phyloP scores from a whole-genome alignment of 1,139 yeast species.

The Geotrichum cucujoidarum region DNA sequence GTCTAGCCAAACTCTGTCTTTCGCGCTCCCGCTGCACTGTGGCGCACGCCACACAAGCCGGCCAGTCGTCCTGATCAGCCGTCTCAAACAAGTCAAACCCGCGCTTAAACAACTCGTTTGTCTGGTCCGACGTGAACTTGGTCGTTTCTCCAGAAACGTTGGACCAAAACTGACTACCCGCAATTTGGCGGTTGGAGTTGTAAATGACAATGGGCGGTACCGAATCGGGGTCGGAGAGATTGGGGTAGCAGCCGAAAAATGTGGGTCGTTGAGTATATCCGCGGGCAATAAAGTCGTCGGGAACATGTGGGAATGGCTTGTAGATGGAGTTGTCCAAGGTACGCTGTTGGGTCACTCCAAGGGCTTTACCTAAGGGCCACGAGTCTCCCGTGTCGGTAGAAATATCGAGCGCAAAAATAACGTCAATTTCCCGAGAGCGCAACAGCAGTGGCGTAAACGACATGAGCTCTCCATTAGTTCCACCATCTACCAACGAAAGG shows the following conservation, averaged over 20 bases:
- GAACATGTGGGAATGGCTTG: constrained; percentile 7
- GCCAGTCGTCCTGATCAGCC: constrained; percentile 60
- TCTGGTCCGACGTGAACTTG: constrained; percentile 57
- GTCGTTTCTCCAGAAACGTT: constrained; percentile 74
- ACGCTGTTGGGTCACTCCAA: constrained; percentile 60
- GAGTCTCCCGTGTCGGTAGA: constrained; percentile 68
- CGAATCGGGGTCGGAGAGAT: too few species aligned
- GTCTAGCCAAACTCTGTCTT: constrained; percentile 53
- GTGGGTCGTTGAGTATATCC: constrained; percentile 51
- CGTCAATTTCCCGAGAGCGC: constrained; percentile 63
- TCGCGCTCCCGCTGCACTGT: constrained; percentile 78
- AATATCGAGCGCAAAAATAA: constrained; percentile 77
- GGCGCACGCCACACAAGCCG: constrained; percentile 85
- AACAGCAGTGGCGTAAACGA: constrained; percentile 77
- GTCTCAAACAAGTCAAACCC: constrained; percentile 74
- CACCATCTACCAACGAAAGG: constrained; percentile 75
- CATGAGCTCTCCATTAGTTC: constrained; percentile 75
- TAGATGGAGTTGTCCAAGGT: constrained; percentile 34
- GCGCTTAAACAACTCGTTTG: constrained; percentile 60
- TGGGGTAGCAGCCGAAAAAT: constrained; percentile 88
- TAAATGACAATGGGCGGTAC: constrained; percentile 74
- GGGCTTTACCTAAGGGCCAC: constrained; percentile 60
- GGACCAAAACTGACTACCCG: constrained; percentile 57
- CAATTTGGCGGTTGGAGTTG: constrained; percentile 69
- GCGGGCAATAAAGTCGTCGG: constrained; percentile 47